These are phyloP conservation scores for Fallopia convolvulus DNA, from an alignment of 148 eudicot genomes.

Conservation along the genomic window DNA sequence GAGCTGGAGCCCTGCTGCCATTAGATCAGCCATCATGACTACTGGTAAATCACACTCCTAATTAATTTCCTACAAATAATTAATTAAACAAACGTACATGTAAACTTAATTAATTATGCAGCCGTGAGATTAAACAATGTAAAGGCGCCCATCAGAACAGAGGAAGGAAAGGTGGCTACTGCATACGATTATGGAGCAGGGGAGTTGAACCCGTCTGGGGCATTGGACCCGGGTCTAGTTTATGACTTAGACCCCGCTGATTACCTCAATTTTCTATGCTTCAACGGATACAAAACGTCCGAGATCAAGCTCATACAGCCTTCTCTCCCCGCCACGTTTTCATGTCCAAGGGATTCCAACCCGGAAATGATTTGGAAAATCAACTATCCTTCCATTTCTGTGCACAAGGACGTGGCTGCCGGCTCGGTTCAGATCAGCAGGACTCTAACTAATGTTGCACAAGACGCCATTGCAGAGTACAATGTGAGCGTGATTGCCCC, in stretches of 20 bases:
- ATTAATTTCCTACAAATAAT: slow-evolving; percentile 17
- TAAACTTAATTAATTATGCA: too few species aligned
- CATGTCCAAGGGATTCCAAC: slow-evolving; percentile 35
- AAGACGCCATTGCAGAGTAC: slow-evolving; percentile 28
- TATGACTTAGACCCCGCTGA: slow-evolving; percentile 40
- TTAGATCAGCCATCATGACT: slow-evolving; percentile 74
- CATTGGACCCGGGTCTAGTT: slow-evolving; percentile 50
- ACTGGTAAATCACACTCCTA: slow-evolving; percentile 16
- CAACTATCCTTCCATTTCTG: slow-evolving; percentile 68
- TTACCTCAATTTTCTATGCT: slow-evolving; percentile 44
- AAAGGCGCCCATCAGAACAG: slow-evolving; percentile 31
- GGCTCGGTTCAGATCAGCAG: slow-evolving; percentile 30
- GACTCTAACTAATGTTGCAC: slow-evolving; percentile 58
- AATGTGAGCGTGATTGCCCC: slow-evolving; percentile 33
- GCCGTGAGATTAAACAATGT: slow-evolving; percentile 15
- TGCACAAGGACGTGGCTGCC: slow-evolving; percentile 15
- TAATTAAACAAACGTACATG: too few species aligned
- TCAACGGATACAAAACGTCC: slow-evolving; percentile 39
- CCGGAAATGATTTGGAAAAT: slow-evolving; percentile 36
- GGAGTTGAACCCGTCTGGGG: slow-evolving; percentile 37
- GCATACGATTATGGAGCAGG: slow-evolving; percentile 66
- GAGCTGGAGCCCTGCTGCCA: slow-evolving; percentile 48
- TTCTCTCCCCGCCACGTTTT: slow-evolving; percentile 31
- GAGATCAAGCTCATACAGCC: slow-evolving; percentile 35
- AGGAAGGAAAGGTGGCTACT: slow-evolving; percentile 36